Evolutionary conservation across 2,329 filamentous ascomycete genomes (phyloP).

Genomic region (Colletotrichum agaves): DNA sequence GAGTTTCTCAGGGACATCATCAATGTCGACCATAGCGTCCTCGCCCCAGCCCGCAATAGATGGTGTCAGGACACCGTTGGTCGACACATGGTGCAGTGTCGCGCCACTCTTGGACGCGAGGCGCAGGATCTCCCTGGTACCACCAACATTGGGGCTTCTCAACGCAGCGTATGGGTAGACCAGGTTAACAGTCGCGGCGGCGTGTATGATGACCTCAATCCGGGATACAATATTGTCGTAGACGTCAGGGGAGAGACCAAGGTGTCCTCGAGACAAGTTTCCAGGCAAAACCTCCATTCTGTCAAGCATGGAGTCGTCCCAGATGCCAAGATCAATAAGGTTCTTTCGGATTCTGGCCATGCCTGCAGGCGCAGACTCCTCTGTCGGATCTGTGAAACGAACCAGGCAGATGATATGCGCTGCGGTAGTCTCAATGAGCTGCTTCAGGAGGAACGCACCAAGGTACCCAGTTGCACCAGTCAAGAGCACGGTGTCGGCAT

Average conservation of each 20-base stretch:
- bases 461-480: slow-evolving; percentile 83
- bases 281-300: slow-evolving; percentile 80
- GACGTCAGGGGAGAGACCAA: slow-evolving; percentile 73
- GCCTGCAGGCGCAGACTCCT: slow-evolving; percentile 72
- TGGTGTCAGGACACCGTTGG: slow-evolving; percentile 81
- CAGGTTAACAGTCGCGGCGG: slow-evolving; percentile 81
- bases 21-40: slow-evolving; percentile 72
- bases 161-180: slow-evolving; percentile 85
- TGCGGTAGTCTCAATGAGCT: slow-evolving; percentile 73
- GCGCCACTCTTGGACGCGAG: slow-evolving; percentile 74
- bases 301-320: slow-evolving; percentile 81
- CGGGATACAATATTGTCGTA: slow-evolving; percentile 74
- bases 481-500: slow-evolving; percentile 75
- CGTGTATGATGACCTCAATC: slow-evolving; percentile 80
- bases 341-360: slow-evolving; percentile 80
- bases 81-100: slow-evolving; percentile 82
- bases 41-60: slow-evolving; percentile 78
- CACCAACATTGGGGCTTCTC: slow-evolving; percentile 79
- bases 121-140: slow-evolving; percentile 79
- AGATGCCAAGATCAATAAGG: slow-evolving; percentile 80
- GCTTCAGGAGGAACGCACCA: slow-evolving; percentile 78
- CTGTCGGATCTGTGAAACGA: slow-evolving; percentile 74
- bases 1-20: slow-evolving; percentile 75
- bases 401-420: slow-evolving; percentile 79
- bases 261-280: slow-evolving; percentile 74